Percentiles rank a stretch among this genome's conserved stretches.
phyloP scores from a whole-genome alignment of 2,329 filamentous ascomycete genomes.

The Botrytis medusae region DNA sequence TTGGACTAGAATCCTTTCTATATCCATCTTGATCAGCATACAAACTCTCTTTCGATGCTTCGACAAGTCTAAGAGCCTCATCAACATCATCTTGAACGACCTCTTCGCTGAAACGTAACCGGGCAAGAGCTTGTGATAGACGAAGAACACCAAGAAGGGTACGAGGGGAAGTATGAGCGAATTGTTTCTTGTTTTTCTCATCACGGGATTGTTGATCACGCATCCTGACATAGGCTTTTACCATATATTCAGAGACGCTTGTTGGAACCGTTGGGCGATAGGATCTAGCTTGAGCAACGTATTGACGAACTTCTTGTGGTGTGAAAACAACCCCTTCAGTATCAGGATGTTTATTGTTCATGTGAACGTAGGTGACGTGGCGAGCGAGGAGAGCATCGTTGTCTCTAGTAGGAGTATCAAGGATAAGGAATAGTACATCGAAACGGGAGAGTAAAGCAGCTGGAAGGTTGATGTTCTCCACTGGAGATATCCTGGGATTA shows the following conservation, averaged over 20 bases:
- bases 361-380: slow-evolving; percentile 96
- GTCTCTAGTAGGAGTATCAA: slow-evolving; percentile 89
- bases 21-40: slow-evolving; percentile 65
- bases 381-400: slow-evolving; percentile 89
- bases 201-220: slow-evolving; percentile 89
- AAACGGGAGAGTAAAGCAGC: slow-evolving; percentile 95
- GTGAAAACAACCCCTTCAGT: slow-evolving; percentile 76
- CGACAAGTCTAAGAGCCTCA: slow-evolving; percentile 85
- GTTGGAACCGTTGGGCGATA: slow-evolving; percentile 85
- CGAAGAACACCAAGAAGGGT: slow-evolving; percentile 91
- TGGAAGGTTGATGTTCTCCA: slow-evolving; percentile 99
- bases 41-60: slow-evolving; percentile 90
- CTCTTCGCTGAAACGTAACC: slow-evolving; percentile 80
- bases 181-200: slow-evolving; percentile 87
- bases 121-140: slow-evolving; percentile 88
- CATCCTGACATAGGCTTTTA: slow-evolving; percentile 93
- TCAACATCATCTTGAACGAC: slow-evolving; percentile 94
- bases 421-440: slow-evolving; percentile 92
- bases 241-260: slow-evolving; percentile 89
- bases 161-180: slow-evolving; percentile 90
- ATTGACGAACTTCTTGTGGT: slow-evolving; percentile 91
- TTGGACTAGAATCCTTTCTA: slow-evolving; percentile 72
- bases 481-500: slow-evolving; percentile 93
- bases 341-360: slow-evolving; percentile 92
- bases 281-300: slow-evolving; percentile 87